phyloP scores from a whole-genome alignment of 352 stramenopile genomes.

The Phytophthora hibernalis region DNA sequence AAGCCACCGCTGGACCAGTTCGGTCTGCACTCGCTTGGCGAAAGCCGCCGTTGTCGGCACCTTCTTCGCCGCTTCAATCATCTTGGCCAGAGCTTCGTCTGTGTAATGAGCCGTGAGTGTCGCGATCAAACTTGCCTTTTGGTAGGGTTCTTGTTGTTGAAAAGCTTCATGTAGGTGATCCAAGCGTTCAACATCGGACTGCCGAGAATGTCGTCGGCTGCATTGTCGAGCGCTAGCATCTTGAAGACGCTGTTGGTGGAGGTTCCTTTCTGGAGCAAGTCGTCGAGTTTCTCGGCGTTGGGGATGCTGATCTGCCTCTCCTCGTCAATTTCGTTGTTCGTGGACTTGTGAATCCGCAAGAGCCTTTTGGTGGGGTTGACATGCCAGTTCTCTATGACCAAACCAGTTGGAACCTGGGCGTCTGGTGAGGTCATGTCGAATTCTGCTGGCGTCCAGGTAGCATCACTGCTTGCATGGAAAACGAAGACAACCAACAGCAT shows the following conservation, averaged over 20 bases:
- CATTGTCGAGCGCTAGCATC: conserved; percentile 9
- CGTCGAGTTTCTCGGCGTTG: conserved; percentile 9
- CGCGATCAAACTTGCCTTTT: conserved; percentile 10
- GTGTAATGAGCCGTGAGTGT: conserved; percentile 12
- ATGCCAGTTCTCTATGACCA: background rate
- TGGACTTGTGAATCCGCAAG: background rate
- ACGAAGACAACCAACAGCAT: no score
- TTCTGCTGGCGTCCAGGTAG: no score
- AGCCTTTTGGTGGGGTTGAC: background rate
- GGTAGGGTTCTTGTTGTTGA: conserved; percentile 15
- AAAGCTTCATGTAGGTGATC: conserved; percentile 23
- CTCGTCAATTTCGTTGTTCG: conserved; percentile 3
- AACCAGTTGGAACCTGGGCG: no score
- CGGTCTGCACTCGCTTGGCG: background rate
- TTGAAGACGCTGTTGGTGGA: conserved; percentile 7
- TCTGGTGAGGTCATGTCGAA: no score
- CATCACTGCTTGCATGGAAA: no score
- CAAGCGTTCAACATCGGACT: conserved; percentile 8
- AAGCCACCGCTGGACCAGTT: background rate
- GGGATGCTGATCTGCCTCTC: conserved; percentile 8
- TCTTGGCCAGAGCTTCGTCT: conserved; percentile 18
- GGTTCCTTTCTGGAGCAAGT: conserved; percentile 12
- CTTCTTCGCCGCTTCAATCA: conserved; percentile 20
- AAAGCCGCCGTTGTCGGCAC: background rate
- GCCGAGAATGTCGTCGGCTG: conserved; percentile 1